A percentile compares a stretch with the other conserved stretches of the same genome.
These are phyloP conservation scores for Penicillium decumbens DNA, from an alignment of 2,329 filamentous ascomycete genomes.

Conservation along the genomic window DNA sequence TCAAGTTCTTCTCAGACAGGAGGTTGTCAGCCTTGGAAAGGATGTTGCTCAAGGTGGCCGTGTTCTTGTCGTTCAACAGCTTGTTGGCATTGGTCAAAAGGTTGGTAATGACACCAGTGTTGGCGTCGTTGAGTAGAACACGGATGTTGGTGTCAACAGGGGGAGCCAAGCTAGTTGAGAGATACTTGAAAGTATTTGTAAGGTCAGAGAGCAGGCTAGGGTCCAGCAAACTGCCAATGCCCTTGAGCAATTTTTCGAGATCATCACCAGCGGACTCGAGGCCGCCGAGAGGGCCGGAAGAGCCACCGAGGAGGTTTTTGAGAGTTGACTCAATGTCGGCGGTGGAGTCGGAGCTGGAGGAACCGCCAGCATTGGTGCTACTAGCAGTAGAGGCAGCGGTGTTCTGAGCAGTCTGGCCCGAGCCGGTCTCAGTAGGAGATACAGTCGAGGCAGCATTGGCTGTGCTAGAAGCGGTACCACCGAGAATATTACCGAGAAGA, in stretches of 20 bases:
- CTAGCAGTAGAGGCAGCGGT: conserved; percentile 3
- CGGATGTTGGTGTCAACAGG: conserved; percentile 25
- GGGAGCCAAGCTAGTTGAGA: conserved; percentile 23
- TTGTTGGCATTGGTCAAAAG: conserved; percentile 23
- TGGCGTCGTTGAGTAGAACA: conserved; percentile 12
- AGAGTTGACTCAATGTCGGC: background rate
- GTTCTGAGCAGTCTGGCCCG: background rate
- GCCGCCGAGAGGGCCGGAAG: background rate
- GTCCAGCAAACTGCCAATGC: conserved; percentile 15
- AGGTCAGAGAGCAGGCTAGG: conserved; percentile 20
- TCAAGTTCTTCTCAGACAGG: conserved; percentile 18
- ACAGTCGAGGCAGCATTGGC: conserved; percentile 1
- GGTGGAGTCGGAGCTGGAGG: conserved; percentile 1
- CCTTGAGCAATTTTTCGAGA: conserved; percentile 12
- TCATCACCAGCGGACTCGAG: conserved; percentile 4
- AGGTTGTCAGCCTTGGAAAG: conserved; percentile 18
- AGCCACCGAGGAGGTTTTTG: conserved; percentile 3
- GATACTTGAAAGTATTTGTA: conserved; percentile 23
- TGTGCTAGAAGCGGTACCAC: conserved; percentile 1
- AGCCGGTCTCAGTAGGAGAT: conserved; percentile 2
- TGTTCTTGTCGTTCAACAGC: conserved; percentile 21
- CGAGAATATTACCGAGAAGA: conserved; percentile 5
- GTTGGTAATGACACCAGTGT: conserved; percentile 25
- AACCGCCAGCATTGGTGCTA: conserved; percentile 7
- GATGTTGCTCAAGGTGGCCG: conserved; percentile 17